Percentiles rank a stretch among this genome's conserved stretches.
These are phyloP conservation scores for Eucalyptus melliodora DNA, from an alignment of 345 rosid species.

Conservation along the genomic window DNA sequence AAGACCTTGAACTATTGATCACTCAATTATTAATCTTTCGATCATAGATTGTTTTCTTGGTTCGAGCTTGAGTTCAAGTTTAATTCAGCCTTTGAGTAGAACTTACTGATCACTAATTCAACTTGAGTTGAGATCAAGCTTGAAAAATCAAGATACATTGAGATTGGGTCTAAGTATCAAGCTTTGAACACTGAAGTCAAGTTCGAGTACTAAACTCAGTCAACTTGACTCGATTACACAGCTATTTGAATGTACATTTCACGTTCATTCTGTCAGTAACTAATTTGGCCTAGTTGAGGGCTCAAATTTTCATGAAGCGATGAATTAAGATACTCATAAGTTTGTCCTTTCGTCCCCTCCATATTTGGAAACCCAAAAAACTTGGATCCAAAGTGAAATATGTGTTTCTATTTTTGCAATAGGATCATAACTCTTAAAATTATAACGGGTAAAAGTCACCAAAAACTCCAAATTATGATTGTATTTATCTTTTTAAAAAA, in stretches of 20 bases:
- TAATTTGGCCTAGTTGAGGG: not conserved
- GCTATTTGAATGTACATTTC: not conserved
- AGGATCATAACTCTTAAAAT: not conserved
- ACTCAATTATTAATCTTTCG: no score
- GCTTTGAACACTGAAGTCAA: not conserved
- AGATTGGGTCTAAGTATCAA: not conserved
- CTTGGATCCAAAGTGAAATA: no score
- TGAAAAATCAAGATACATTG: not conserved
- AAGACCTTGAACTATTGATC: no score
- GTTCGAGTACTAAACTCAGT: not conserved
- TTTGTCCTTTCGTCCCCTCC: not conserved
- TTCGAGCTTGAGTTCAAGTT: not conserved
- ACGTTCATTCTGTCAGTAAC: not conserved
- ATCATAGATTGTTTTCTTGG: not conserved
- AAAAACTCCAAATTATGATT: not conserved
- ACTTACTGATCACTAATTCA: no score
- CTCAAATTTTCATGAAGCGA: not conserved
- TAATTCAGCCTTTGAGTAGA: no score
- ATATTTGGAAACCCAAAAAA: not conserved
- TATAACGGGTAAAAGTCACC: fast-evolving
- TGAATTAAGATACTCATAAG: not conserved
- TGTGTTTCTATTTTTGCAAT: no score
- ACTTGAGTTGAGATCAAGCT: not conserved
- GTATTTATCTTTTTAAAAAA: no score
- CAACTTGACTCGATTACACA: not conserved